Evolutionary conservation across 371 early-diverging fungal genomes (phyloP).

Genomic region (Rhizopus stolonifer): DNA sequence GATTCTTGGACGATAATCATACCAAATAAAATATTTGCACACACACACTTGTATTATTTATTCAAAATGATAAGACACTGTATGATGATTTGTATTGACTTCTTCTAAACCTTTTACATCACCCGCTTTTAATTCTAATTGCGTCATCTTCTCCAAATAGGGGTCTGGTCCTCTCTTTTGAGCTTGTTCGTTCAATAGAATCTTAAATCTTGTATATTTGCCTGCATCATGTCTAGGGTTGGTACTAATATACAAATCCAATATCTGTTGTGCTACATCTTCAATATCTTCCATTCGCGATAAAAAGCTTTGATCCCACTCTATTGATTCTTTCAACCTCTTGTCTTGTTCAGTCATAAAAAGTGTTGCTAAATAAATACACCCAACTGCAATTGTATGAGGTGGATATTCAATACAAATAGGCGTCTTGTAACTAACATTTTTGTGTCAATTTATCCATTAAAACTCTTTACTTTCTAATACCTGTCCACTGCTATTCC

Average conservation of each 20-base stretch:
- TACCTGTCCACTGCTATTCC: constrained; percentile 54
- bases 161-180: constrained; percentile 37
- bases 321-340: constrained; percentile 21
- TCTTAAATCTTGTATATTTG: constrained; percentile 52
- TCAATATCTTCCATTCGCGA: constrained; percentile 55
- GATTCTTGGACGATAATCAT: constrained; percentile 32
- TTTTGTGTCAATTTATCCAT: neutral
- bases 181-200: constrained; percentile 54
- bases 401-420: constrained; percentile 63
- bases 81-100: constrained; percentile 49
- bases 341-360: constrained; percentile 36
- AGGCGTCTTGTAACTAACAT: constrained; percentile 54
- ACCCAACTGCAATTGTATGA: constrained; percentile 64
- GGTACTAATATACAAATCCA: constrained; percentile 52
- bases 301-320: constrained; percentile 51
- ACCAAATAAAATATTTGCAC: neutral
- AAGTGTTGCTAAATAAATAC: constrained; percentile 57
- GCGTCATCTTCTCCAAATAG: constrained; percentile 30
- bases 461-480: neutral
- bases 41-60: neutral
- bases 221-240: constrained; percentile 35
- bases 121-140: constrained; percentile 26
- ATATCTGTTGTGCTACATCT: constrained; percentile 62
- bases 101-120: constrained; percentile 31
- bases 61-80: constrained; percentile 48